Evolutionary conservation across 1,139 yeast species (phyloP).

Genomic region (Candida tetrigidarum): DNA sequence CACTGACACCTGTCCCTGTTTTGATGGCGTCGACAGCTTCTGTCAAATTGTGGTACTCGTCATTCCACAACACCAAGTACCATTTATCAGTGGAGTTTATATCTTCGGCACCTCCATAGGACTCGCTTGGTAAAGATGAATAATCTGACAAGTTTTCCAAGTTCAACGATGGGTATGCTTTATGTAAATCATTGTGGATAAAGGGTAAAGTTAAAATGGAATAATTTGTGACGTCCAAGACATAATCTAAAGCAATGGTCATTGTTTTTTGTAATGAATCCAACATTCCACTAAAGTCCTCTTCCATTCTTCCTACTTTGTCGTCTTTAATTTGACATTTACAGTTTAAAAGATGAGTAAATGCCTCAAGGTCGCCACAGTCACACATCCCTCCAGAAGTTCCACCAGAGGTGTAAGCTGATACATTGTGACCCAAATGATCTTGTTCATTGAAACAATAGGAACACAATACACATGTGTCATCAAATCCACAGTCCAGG

Average conservation of each 20-base stretch:
- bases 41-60: conserved; percentile 65
- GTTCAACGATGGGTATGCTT: conserved; percentile 22
- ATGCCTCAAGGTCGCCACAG: conserved; percentile 90
- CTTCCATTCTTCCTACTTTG: conserved; percentile 10
- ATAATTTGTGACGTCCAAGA: conserved; percentile 49
- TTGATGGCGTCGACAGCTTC: conserved; percentile 47
- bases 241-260: conserved; percentile 46
- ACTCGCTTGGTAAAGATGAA: conserved; percentile 31
- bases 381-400: conserved; percentile 74
- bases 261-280: conserved; percentile 35
- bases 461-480: conserved; percentile 74
- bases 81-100: conserved; percentile 34
- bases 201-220: conserved; percentile 40
- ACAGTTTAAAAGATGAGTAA: conserved; percentile 63
- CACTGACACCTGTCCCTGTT: conserved; percentile 34
- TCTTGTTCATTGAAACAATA: conserved; percentile 71
- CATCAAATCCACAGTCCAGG: conserved; percentile 67
- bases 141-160: conserved; percentile 31
- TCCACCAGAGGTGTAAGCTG: conserved; percentile 53
- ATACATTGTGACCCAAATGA: conserved; percentile 66
- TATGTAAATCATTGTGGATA: conserved; percentile 32
- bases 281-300: conserved; percentile 19
- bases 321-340: conserved; percentile 25
- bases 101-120: conserved; percentile 36
- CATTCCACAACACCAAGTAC: conserved; percentile 69